A percentile compares a stretch with the other conserved stretches of the same genome.
These are phyloP conservation scores for Leccinum subtestaceum DNA, from an alignment of 768 basidiomycete species.

Conservation along the genomic window DNA sequence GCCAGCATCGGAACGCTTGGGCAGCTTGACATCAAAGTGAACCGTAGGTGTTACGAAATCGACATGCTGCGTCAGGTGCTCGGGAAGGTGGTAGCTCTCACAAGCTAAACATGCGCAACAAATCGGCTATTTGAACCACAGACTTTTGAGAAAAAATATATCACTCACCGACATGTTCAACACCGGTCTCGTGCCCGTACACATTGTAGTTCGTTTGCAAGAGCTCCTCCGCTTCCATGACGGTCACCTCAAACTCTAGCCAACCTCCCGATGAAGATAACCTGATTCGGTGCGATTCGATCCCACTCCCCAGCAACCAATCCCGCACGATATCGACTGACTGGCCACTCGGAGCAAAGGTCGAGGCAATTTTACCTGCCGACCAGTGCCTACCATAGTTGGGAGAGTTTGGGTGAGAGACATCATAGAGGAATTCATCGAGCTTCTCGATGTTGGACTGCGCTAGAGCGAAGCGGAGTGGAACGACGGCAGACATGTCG, in stretches of 20 bases:
- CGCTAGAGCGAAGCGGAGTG: constrained; percentile 44
- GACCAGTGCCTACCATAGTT: constrained; percentile 48
- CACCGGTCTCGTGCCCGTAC: constrained; percentile 38
- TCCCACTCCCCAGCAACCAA: constrained; percentile 40
- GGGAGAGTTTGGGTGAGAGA: constrained; percentile 43
- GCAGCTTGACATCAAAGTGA: constrained; percentile 36
- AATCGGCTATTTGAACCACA: neutral
- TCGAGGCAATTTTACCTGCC: constrained; percentile 35
- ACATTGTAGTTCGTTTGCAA: constrained; percentile 42
- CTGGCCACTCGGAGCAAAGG: constrained; percentile 39
- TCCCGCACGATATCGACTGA: constrained; percentile 36
- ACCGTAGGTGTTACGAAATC: constrained; percentile 46
- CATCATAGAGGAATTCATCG: constrained; percentile 40
- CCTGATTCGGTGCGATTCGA: constrained; percentile 35
- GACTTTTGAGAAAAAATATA: no score
- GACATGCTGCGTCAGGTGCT: constrained; percentile 36
- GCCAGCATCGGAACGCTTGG: constrained; percentile 14
- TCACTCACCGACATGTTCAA: constrained; percentile 37
- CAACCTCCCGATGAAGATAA: constrained; percentile 36
- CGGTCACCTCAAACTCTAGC: constrained; percentile 41
- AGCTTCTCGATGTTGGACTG: constrained; percentile 42
- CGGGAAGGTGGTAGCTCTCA: constrained; percentile 40
- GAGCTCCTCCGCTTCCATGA: constrained; percentile 43
- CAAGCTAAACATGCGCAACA: constrained; percentile 28
- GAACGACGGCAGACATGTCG: constrained; percentile 33